Conservation (phyloP, 2,329 filamentous ascomycete genomes). For the Pseudogymnoascus sp. region DNA sequence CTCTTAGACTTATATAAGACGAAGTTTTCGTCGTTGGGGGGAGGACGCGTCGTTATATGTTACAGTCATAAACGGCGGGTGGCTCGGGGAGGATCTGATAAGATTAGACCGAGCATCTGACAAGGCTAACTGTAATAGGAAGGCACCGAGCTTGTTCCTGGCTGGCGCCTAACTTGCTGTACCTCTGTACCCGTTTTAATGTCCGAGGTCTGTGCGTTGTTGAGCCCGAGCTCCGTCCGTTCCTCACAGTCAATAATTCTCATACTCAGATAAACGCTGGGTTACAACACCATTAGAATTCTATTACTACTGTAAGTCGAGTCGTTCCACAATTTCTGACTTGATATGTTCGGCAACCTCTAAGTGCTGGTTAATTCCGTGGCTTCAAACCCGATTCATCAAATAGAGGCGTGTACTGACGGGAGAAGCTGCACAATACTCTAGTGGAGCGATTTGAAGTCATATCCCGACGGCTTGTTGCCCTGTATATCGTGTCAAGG, state of each 20-base stretch:
- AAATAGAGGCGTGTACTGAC: background rate
- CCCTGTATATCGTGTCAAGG: background rate
- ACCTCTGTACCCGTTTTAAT: background rate
- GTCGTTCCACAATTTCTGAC: background rate
- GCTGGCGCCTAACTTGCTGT: background rate
- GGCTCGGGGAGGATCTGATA: background rate
- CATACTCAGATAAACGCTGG: background rate
- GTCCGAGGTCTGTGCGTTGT: background rate
- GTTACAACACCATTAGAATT: background rate
- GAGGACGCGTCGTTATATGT: background rate
- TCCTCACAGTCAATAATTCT: background rate
- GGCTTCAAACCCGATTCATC: background rate
- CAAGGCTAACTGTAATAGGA: background rate
- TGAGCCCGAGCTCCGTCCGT: background rate
- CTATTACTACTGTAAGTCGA: background rate
- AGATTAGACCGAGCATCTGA: background rate
- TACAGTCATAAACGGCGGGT: background rate
- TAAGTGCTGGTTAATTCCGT: background rate
- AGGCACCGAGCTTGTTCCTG: background rate
- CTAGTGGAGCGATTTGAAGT: background rate
- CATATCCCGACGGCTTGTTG: background rate
- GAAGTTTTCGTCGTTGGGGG: background rate
- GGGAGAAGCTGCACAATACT: background rate
- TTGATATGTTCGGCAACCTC: background rate
- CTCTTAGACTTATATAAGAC: background rate